A percentile compares a stretch with the other conserved stretches of the same genome.
Conservation (phyloP, 257 asterid genomes). For the Primulina huaijiensis region DNA sequence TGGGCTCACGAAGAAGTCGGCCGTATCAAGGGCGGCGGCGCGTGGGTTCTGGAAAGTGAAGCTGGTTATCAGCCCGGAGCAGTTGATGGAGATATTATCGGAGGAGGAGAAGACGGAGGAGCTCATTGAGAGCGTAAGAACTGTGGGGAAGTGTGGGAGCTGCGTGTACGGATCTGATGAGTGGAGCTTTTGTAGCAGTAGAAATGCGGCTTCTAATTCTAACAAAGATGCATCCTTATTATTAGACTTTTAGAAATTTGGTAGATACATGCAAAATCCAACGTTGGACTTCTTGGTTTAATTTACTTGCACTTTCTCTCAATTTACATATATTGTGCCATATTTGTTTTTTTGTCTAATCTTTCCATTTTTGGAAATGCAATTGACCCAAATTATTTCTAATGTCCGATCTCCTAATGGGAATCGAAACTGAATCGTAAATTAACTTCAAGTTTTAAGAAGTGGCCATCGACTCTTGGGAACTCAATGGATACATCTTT, state of each 20-base stretch:
- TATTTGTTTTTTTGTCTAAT: too few species aligned
- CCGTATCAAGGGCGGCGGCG: slow-evolving; percentile 13
- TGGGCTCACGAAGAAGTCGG: slow-evolving; percentile 31
- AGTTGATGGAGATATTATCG: slow-evolving; percentile 65
- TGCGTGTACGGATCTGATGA: slow-evolving; percentile 49
- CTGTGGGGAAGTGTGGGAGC: slow-evolving; percentile 77
- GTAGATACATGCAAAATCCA: too few species aligned
- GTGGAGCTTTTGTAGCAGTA: slow-evolving; percentile 74
- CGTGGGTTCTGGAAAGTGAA: slow-evolving; percentile 79
- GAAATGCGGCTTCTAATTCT: slow-evolving; percentile 40
- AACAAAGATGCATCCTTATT: slow-evolving; percentile 27
- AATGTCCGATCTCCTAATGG: too few species aligned
- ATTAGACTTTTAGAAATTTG: slow-evolving; percentile 18
- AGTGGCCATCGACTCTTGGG: too few species aligned
- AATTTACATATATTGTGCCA: too few species aligned
- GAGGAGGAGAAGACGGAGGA: slow-evolving; percentile 73
- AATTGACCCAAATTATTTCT: too few species aligned
- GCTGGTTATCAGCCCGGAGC: slow-evolving; percentile 66
- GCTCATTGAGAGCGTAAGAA: slow-evolving; percentile 73
- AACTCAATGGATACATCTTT: too few species aligned
- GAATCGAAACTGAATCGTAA: too few species aligned
- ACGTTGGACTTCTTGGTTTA: not conserved
- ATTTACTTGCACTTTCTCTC: not conserved
- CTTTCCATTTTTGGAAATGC: too few species aligned
- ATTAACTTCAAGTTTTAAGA: too few species aligned